Conservation (phyloP, 805 yeast species). For the Lachancea kluyveri region DNA sequence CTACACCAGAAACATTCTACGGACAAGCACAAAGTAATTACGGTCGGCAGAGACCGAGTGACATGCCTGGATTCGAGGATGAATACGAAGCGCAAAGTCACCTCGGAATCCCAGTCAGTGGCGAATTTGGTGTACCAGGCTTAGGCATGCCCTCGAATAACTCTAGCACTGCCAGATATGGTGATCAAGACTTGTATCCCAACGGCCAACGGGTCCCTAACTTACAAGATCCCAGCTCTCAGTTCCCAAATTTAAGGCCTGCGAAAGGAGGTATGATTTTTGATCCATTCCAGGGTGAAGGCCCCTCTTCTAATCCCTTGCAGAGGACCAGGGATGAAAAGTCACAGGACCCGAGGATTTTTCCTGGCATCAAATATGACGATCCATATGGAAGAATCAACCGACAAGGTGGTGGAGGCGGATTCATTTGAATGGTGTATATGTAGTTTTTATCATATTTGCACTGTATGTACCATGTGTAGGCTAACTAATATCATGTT, state of each 20-base stretch:
- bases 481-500: conserved; percentile 3
- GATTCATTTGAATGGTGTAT: conserved; percentile 7
- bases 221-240: conserved; percentile 11
- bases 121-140: conserved; percentile 12
- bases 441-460: background rate
- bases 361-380: conserved; percentile 31
- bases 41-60: conserved; percentile 8
- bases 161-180: conserved; percentile 21
- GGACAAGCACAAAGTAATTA: background rate
- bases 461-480: background rate
- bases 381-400: conserved; percentile 27
- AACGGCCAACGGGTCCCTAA: conserved; percentile 26
- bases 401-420: conserved; percentile 10
- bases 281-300: conserved; percentile 23
- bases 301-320: conserved; percentile 7
- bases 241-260: conserved; percentile 4
- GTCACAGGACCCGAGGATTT: conserved; percentile 10
- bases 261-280: conserved; percentile 29
- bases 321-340: too few species aligned
- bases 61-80: conserved; percentile 32
- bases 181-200: conserved; percentile 31
- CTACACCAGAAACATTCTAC: background rate
- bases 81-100: conserved; percentile 25
- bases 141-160: conserved; percentile 5
- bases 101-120: conserved; percentile 9